Percentiles rank a stretch among this genome's conserved stretches.
Conservation (phyloP, 352 stramenopile species). For the Aphanomyces cochlioides region DNA sequence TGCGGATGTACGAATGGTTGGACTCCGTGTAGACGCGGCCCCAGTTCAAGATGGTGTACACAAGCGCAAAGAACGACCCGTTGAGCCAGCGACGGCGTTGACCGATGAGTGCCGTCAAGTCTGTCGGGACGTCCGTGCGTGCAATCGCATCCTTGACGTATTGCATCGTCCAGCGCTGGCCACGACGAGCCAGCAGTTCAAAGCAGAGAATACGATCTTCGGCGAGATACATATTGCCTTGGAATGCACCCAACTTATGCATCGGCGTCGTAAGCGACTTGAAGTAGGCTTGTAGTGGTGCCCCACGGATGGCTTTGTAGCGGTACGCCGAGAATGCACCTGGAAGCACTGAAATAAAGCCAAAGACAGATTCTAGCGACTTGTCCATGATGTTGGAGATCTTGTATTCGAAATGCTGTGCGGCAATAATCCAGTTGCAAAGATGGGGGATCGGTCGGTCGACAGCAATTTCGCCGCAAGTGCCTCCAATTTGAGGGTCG, state of each 20-base stretch:
- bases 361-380: constrained; percentile 38
- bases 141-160: constrained; percentile 41
- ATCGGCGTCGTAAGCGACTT: constrained; percentile 36
- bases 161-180: constrained; percentile 37
- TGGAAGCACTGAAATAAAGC: constrained; percentile 40
- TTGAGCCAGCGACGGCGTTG: constrained; percentile 44
- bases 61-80: constrained; percentile 39
- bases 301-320: constrained; percentile 36
- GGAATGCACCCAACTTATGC: constrained; percentile 37
- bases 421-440: constrained; percentile 35
- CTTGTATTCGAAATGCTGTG: constrained; percentile 44
- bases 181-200: constrained; percentile 37
- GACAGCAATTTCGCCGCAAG: constrained; percentile 41
- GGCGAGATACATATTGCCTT: constrained; percentile 44
- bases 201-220: constrained; percentile 44
- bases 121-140: constrained; percentile 39
- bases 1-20: constrained; percentile 34
- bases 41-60: constrained; percentile 39
- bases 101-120: constrained; percentile 37
- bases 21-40: constrained; percentile 38
- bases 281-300: constrained; percentile 41
- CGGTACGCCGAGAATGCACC: constrained; percentile 42
- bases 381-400: constrained; percentile 43
- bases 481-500: constrained; percentile 38
- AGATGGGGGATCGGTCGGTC: constrained; percentile 26